Evolutionary conservation across 2,329 filamentous ascomycete species (phyloP), one percentile per base, ranked within the genome.

Genomic region (Orbilia quercus): DNA sequence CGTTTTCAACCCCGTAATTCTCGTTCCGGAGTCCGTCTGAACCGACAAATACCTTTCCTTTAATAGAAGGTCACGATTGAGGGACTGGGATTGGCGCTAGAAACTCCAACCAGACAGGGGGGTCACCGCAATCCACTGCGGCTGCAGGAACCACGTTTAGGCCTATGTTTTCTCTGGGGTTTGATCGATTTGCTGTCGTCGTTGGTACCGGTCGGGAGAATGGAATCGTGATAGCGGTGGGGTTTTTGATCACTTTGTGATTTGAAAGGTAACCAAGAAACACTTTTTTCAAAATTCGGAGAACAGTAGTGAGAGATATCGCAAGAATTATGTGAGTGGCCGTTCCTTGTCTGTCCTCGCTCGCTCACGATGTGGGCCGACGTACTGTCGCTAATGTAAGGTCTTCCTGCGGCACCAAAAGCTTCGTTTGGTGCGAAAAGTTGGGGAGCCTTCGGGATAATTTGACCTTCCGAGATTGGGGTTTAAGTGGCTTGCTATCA

Each of bases 401-500:
- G 51, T 42, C 16, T 44, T 53, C 34, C 51, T 63, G 66, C 66
- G 57, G 66, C 57, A 72, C 58, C n/a, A 57, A 72, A 64, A 59
- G 58, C 60, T 50, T 53, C 38, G 34, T 31, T 64, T 65, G 45
- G 44, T 60, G 67, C 59, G 47, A 65, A 18, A 28, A 38, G 34
- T 11, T 22, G 40, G 48, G 40, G 25, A 25, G 36, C 53, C 47
- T 54, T 65, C 69, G 69, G 69, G 60, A 73, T 65, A 73, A 60
- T 66, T 73, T 62, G 69, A 73, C 69, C 69, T 73, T 73, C 69
- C 69, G 69, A 73, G 59, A 73, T 73, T 73, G 69, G 69, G 57
- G 48, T 23, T 73, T 73, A 73, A 51, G 69, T 73, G 69, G 69
- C 69, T 73, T 73, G 60, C 60, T 73, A 72, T 72, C 59, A 60